phyloP scores from a whole-genome alignment of 768 basidiomycete genomes.

The Tricholoma sp. region DNA sequence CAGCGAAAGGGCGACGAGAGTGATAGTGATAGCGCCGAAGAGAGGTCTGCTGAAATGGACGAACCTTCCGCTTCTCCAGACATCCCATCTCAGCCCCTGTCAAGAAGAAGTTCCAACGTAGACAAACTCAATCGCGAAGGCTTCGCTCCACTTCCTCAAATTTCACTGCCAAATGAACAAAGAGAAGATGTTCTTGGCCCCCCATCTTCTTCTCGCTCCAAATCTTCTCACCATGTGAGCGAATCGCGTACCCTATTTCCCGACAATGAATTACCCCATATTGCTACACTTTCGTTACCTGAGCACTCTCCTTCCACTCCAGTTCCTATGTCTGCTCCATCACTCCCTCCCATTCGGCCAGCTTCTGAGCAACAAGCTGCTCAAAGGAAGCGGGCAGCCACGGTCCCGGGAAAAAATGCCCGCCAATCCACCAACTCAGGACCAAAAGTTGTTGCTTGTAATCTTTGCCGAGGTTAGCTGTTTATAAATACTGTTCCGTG shows the following conservation, averaged over 20 bases:
- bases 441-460: conserved; percentile 84
- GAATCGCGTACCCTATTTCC: conserved; percentile 43
- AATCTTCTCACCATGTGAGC: conserved; percentile 21
- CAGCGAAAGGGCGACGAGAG: conserved; percentile 62
- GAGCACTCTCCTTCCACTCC: conserved; percentile 52
- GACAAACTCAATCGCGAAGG: conserved; percentile 35
- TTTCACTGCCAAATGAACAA: conserved; percentile 37
- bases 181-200: conserved; percentile 37
- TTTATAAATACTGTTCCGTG: not conserved
- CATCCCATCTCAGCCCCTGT: conserved; percentile 39
- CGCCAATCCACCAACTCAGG: conserved; percentile 64
- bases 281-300: conserved; percentile 61
- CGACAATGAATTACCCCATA: conserved; percentile 66
- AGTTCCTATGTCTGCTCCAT: conserved; percentile 57
- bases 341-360: conserved; percentile 59
- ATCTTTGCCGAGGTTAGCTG: conserved; percentile 73
- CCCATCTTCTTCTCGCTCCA: conserved; percentile 34
- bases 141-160: conserved; percentile 35
- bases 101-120: conserved; percentile 46
- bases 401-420: conserved; percentile 57
- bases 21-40: conserved; percentile 64
- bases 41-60: conserved; percentile 45
- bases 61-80: conserved; percentile 58
- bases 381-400: conserved; percentile 65
- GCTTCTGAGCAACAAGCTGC: conserved; percentile 64